Evolutionary conservation across 495 filamentous ascomycete species (phyloP).

Genomic region (Cercophora newfieldiana): DNA sequence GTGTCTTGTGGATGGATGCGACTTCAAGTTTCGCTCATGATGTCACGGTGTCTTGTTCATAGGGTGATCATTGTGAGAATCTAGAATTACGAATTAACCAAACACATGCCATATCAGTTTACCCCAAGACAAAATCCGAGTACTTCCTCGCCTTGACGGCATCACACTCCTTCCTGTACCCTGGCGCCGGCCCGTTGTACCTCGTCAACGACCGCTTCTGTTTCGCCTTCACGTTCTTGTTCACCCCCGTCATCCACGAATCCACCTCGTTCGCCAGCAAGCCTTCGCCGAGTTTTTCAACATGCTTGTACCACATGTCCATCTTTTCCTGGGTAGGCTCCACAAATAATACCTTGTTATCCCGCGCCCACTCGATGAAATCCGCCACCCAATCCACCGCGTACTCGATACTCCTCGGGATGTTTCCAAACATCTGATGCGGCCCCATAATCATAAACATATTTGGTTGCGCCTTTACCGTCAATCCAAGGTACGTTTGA

Average conservation of each 20-base stretch:
- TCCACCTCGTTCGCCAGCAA: conserved; percentile 40
- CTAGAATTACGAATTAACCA: too few relatives aligned
- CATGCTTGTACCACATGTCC: conserved; percentile 48
- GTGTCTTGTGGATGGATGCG: too few relatives aligned
- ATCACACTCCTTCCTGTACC: conserved; percentile 25
- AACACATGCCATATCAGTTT: background rate
- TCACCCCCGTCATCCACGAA: conserved; percentile 45
- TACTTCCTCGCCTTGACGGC: conserved; percentile 25
- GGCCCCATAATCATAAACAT: conserved; percentile 55
- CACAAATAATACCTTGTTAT: conserved; percentile 43
- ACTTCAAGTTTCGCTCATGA: too few relatives aligned
- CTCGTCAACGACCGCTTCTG: conserved; percentile 38
- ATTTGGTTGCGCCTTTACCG: conserved; percentile 52
- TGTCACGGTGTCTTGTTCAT: too few relatives aligned
- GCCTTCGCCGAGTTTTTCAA: conserved; percentile 28
- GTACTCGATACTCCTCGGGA: conserved; percentile 48
- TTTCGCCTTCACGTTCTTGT: conserved; percentile 39
- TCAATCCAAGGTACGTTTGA: conserved; percentile 51
- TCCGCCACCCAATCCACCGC: conserved; percentile 56
- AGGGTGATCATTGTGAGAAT: too few relatives aligned
- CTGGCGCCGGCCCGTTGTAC: conserved; percentile 31
- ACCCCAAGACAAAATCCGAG: conserved; percentile 21
- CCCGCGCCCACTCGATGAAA: conserved; percentile 42
- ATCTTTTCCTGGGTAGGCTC: conserved; percentile 49
- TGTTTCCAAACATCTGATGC: conserved; percentile 50